phyloP scores from a whole-genome alignment of 1,139 yeast species.

The Taphrina communis region DNA sequence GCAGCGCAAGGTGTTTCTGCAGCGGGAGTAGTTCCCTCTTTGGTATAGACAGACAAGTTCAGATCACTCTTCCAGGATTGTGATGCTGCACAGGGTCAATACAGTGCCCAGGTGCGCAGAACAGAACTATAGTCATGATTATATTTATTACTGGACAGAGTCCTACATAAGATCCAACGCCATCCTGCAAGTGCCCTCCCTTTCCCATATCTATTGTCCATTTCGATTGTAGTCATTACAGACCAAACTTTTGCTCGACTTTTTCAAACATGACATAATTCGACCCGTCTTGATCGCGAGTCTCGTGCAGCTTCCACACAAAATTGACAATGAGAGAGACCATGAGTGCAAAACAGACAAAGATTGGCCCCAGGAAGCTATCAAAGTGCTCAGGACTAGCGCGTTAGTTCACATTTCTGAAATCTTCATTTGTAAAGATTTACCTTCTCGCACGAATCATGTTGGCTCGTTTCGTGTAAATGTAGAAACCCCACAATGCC shows the following conservation, averaged over 20 bases:
- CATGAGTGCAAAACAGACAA: conserved; percentile 73
- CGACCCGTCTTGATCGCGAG: neutral
- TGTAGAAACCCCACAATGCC: conserved; percentile 86
- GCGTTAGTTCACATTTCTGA: neutral
- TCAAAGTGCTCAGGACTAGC: conserved; percentile 78
- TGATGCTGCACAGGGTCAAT: too few species aligned
- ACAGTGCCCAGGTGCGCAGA: too few species aligned
- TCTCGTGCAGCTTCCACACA: conserved; percentile 38
- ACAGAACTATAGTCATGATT: too few species aligned
- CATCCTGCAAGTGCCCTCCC: too few species aligned
- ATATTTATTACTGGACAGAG: too few species aligned
- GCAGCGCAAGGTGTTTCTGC: neutral
- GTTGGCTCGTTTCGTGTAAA: conserved; percentile 71
- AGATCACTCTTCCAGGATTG: too few species aligned
- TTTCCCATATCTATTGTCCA: too few species aligned
- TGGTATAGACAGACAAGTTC: too few species aligned
- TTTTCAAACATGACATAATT: conserved; percentile 17
- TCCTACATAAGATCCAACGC: too few species aligned
- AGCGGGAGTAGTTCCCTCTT: neutral
- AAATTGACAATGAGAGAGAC: conserved; percentile 71
- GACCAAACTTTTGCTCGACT: conserved; percentile 6
- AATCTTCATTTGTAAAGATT: neutral
- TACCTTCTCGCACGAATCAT: conserved; percentile 73
- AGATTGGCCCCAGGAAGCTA: conserved; percentile 83
- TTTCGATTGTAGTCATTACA: neutral